Evolutionary conservation across 2,329 filamentous ascomycete genomes (phyloP).

Genomic region (Ceratocystis eucalypticola): DNA sequence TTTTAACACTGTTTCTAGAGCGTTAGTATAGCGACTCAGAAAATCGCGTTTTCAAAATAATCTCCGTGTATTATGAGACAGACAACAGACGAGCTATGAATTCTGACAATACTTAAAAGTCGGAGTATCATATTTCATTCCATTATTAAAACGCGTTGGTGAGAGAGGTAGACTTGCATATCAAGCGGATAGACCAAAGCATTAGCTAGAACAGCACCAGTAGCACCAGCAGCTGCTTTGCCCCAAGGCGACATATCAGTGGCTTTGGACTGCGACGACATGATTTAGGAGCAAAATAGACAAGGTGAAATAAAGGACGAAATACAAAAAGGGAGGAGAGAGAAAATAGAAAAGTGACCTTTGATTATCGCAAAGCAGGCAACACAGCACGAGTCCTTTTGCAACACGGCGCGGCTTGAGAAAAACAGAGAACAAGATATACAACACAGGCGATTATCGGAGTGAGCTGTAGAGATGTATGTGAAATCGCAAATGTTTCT

Average conservation of each 20-base stretch:
- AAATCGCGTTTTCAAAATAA: background rate
- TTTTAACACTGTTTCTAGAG: constrained; percentile 61
- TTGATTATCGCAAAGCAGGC: background rate
- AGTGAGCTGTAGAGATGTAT: background rate
- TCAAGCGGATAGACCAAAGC: constrained; percentile 91
- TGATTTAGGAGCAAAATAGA: constrained; percentile 22
- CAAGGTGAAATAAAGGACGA: background rate
- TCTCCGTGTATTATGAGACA: background rate
- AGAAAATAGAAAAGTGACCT: background rate
- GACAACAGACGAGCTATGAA: background rate
- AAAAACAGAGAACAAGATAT: background rate
- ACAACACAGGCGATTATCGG: background rate
- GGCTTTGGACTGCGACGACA: constrained; percentile 50
- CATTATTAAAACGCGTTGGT: background rate
- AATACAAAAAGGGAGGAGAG: no score
- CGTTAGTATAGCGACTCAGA: background rate
- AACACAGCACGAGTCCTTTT: background rate
- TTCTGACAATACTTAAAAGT: background rate
- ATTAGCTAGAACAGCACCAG: constrained; percentile 88
- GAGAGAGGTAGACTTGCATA: constrained; percentile 50
- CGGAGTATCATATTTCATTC: background rate
- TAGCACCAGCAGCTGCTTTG: constrained; percentile 78
- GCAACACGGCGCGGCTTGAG: background rate
- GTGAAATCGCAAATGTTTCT: no score
- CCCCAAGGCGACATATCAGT: constrained; percentile 77